Evolutionary conservation across 164 flowering plant genomes (phyloP), one percentile per base, ranked within the genome.

Genomic region (Magnolia officinalis): DNA sequence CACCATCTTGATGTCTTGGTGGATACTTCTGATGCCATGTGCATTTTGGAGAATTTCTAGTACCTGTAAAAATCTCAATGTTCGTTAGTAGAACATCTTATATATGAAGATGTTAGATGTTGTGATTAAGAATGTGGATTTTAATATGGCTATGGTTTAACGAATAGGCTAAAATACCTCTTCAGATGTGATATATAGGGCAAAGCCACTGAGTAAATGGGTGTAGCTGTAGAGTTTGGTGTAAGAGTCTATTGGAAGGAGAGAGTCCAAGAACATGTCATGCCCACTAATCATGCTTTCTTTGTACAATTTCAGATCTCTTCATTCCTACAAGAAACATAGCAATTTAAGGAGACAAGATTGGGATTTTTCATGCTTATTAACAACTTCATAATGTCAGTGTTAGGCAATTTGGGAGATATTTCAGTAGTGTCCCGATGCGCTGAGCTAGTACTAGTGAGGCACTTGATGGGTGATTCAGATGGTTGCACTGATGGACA

Each of bases 191-290:
- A 79, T 74, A 63, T 86, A 77, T 37, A 87, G 45, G 6, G 88
- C 86, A 61, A 87, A 87, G 52, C 90, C 90, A 78, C 84, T 87
- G 50, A 84, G 76, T 77, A 87, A 76, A 77, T 86, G 90, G 70
- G 82, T 87, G 78, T 84, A 87, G 77, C 87, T 86, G 82, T 87
- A 87, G 72, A 87, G 83, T 76, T 87, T 87, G 51, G 76, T 75
- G 76, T 86, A 86, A 18, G 84, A 76, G 1, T 81, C 83, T 63
- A 55, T 69, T 4, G 78, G 80, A 9, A 86, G 81, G 70, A 83
- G 82, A 65, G 88, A 83, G 63, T 81, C 83, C 23, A 86, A 78
- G 73, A 87, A 84, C 63, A 70, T 63, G 61, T 87, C 88, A 79
- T 86, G 88, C 67, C 78, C 37, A 20, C 64, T 78, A 20, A 73